Conservation (phyloP, 2,329 filamentous ascomycete species). For the Rhinocladiella mackenziei region DNA sequence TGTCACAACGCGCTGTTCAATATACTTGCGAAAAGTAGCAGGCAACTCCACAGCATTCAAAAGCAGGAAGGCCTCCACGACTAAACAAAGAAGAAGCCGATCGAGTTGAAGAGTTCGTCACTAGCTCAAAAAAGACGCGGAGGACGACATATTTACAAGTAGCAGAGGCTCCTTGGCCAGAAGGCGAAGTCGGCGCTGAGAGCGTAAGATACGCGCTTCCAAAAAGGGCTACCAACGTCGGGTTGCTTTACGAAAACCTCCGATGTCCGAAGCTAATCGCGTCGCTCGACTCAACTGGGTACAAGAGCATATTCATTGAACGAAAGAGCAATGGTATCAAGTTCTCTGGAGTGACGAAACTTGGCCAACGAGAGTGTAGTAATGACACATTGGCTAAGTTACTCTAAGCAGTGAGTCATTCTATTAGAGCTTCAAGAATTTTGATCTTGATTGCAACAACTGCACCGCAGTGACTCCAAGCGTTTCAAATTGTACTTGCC, state of each 20-base stretch:
- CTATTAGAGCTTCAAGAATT: no score
- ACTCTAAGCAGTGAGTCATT: no score
- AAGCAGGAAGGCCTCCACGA: background rate
- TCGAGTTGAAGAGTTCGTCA: constrained; percentile 4
- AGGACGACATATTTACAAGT: constrained; percentile 1
- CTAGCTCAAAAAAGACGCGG: background rate
- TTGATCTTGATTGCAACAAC: no score
- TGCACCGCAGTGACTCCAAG: no score
- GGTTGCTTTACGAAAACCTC: background rate
- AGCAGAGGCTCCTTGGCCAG: background rate
- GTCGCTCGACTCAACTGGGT: background rate
- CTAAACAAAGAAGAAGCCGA: constrained; percentile 1
- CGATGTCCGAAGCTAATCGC: background rate
- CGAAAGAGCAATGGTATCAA: constrained; percentile 5
- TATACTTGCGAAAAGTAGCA: background rate
- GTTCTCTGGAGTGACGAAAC: constrained; percentile 29
- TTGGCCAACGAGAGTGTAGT: no score
- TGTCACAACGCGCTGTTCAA: background rate
- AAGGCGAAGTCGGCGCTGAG: background rate
- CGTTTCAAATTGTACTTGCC: no score
- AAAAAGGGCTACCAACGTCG: background rate
- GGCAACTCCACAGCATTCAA: background rate
- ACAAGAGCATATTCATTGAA: constrained; percentile 3
- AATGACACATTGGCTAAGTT: no score
- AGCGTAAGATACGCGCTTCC: background rate